A percentile compares a stretch with the other conserved stretches of the same genome.
Evolutionary conservation across 2,329 filamentous ascomycete genomes (phyloP).

Genomic region (Dothiorella sarmentorum): DNA sequence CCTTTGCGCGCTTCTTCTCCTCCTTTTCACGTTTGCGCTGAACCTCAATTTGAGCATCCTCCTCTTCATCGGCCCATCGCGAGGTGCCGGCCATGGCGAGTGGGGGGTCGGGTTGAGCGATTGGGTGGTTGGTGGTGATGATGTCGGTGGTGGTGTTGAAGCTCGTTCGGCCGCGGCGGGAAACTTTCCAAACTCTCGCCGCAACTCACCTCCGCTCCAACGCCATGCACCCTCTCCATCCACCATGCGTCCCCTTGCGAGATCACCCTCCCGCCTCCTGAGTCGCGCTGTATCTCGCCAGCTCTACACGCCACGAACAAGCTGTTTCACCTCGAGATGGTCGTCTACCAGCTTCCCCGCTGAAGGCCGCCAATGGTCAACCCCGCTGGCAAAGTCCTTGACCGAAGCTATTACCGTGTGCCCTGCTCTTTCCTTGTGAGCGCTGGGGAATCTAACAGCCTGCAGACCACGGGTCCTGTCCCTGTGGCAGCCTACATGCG

Average conservation of each 20-base stretch:
- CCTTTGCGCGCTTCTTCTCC: conserved; percentile 80
- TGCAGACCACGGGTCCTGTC: conserved; percentile 80
- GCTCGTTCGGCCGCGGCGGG: conserved; percentile 1
- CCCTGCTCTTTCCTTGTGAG: background rate
- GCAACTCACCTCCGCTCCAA: background rate
- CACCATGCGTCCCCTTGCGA: conserved; percentile 9
- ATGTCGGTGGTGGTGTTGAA: conserved; percentile 7
- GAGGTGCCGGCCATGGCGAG: conserved; percentile 56
- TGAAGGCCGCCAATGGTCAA: conserved; percentile 67
- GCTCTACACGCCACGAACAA: conserved; percentile 8
- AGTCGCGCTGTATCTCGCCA: background rate
- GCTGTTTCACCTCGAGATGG: conserved; percentile 36
- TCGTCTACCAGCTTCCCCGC: conserved; percentile 29
- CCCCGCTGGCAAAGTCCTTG: conserved; percentile 82
- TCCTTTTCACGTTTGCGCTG: conserved; percentile 79
- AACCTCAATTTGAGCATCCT: conserved; percentile 71
- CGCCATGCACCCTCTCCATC: background rate
- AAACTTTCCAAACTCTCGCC: conserved; percentile 1
- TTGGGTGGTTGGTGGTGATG: background rate
- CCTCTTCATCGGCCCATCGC: conserved; percentile 83
- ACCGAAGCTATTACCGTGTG: conserved; percentile 78
- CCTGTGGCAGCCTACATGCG: conserved; percentile 96
- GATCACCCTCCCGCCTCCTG: background rate
- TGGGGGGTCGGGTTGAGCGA: conserved; percentile 29
- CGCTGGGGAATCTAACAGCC: conserved; percentile 23